A percentile compares a stretch with the other conserved stretches of the same genome.
phyloP scores from a whole-genome alignment of 306 rosid genomes.

The Myrica gale region DNA sequence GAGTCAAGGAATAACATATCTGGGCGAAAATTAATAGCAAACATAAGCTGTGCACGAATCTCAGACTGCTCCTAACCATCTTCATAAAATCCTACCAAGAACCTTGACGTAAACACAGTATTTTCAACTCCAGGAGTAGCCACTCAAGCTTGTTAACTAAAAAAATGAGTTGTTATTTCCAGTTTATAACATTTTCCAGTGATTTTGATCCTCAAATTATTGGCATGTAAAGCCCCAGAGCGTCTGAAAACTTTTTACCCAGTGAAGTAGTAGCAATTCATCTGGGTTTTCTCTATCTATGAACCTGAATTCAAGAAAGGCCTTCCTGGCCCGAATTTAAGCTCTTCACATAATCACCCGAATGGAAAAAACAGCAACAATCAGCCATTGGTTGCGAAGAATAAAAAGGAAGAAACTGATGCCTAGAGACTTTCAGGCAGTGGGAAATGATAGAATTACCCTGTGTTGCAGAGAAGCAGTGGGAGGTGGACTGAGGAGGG shows the following conservation, averaged over 20 bases:
- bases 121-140: background rate
- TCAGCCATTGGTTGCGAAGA: no score
- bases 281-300: no score
- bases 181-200: no score
- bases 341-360: no score
- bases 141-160: background rate
- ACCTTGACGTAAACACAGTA: conserved; percentile 1
- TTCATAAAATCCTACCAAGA: background rate
- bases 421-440: conserved; percentile 5
- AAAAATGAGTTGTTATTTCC: no score
- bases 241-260: no score
- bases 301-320: no score
- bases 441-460: conserved; percentile 36
- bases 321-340: no score
- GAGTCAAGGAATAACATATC: background rate
- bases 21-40: background rate
- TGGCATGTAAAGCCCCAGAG: no score
- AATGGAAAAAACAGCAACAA: no score
- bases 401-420: background rate
- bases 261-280: background rate
- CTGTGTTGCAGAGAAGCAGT: conserved; percentile 43
- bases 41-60: background rate
- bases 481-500: conserved; percentile 49
- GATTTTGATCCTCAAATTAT: no score
- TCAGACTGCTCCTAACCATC: background rate